Conservation (phyloP, 73 alveolate species). For the Symbiodinium pilosum region DNA sequence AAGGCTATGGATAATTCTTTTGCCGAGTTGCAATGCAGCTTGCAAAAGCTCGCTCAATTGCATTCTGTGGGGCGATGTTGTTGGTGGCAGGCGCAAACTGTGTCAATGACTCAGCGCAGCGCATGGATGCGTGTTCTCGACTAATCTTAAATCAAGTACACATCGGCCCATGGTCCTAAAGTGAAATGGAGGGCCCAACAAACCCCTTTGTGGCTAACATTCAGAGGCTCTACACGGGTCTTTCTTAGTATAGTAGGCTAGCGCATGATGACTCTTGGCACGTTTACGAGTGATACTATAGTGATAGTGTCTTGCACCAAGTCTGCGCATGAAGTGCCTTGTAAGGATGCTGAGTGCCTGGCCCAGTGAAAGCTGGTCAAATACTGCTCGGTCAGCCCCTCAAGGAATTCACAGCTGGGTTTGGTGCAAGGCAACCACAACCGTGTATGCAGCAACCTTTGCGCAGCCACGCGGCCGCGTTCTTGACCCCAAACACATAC, state of each 20-base stretch:
- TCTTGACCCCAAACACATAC: conserved; percentile 24
- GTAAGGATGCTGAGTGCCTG: neutral
- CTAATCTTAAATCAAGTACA: neutral
- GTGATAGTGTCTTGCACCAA: no score
- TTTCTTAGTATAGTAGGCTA: neutral
- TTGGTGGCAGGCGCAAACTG: conserved; percentile 93
- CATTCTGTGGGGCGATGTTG: conserved; percentile 83
- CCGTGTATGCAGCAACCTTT: no score
- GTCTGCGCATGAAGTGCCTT: no score
- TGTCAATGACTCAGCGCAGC: conserved; percentile 23
- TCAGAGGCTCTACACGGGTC: no score
- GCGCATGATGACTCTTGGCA: neutral
- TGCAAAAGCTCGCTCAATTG: conserved; percentile 54
- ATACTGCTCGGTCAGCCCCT: conserved; percentile 46
- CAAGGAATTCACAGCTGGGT: neutral
- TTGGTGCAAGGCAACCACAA: neutral
- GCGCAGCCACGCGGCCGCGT: conserved; percentile 3
- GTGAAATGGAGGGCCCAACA: no score
- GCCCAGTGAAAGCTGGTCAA: conserved; percentile 79
- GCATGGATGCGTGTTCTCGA: neutral
- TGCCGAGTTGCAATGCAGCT: conserved; percentile 32
- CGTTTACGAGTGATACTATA: no score
- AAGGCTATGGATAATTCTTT: neutral
- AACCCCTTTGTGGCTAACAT: no score
- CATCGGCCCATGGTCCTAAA: no score